Evolutionary conservation across 2,329 filamentous ascomycete species (phyloP), one percentile per base, ranked within the genome.

Genomic region (Talaromyces sp.): DNA sequence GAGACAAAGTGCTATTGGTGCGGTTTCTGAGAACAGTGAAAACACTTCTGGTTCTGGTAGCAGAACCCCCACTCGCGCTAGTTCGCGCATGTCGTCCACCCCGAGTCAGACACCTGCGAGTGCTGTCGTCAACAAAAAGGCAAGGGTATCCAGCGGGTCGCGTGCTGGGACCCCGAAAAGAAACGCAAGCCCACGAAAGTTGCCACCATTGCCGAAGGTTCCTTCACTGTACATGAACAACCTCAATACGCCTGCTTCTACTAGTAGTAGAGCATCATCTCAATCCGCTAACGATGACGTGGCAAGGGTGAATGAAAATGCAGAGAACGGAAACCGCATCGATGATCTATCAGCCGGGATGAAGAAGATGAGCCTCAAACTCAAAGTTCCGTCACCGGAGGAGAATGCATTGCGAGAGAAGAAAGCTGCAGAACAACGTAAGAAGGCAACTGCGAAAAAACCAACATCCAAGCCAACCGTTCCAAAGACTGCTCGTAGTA

Each of bases 111-210:
- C 67, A 43, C 45, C 69, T 39, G 63, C 73, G 19, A 76, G 80
- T 33, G 76, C 78, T 56, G 75, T 87, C 10, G 78, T 82, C 10
- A 79, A 85, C 4, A 90, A 86, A 72, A 92, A 90, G 76, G 81
- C 84, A 2, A 84, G 89, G 61, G 80, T 81, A 13, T 68, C 79
- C 10, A 83, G 80, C 52, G 82, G 68, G n/a, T 71, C 80, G 10
- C 83, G 81, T 35, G 82, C 71, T 47, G 74, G 74, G 25, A 74
- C 74, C 0, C 69, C 76, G 3, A 82, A 78, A 64, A 69, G 73
- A 41, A 69, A 72, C 19, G 68, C 72, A 35, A 77, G 74, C 52
- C 74, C 77, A 1, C 73, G 71, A 63, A 81, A 77, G 65, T 73
- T 75, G 6, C 79, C 79, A 15, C 75, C 80, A 8, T 77, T 81